phyloP scores from a whole-genome alignment of 306 rosid genomes.

The Crataegus laevigata region DNA sequence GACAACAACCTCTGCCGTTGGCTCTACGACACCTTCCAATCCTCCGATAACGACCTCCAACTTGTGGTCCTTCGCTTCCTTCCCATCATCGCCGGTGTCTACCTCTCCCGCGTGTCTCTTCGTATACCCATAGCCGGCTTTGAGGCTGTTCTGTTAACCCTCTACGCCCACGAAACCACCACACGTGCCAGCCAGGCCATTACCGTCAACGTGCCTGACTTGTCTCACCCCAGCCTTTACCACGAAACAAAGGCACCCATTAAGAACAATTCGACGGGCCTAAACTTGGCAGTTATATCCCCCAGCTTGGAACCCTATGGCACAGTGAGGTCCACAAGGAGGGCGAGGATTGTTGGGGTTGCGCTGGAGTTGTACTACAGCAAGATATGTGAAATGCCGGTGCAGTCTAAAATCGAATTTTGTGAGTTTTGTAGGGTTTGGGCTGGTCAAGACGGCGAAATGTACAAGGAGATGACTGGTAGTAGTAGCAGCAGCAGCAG shows the following conservation, averaged over 20 bases:
- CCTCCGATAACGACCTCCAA: slow-evolving; percentile 41
- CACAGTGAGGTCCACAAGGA: slow-evolving; percentile 51
- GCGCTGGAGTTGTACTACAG: slow-evolving; percentile 47
- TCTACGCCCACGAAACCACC: slow-evolving; percentile 62
- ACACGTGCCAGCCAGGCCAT: slow-evolving; percentile 49
- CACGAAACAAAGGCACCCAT: slow-evolving; percentile 34
- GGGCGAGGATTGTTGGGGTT: slow-evolving; percentile 61
- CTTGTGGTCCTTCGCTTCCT: slow-evolving; percentile 64
- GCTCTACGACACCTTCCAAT: slow-evolving; percentile 87
- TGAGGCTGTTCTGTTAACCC: slow-evolving; percentile 66
- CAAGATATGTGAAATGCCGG: slow-evolving; percentile 36
- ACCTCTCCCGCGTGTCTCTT: slow-evolving; percentile 50
- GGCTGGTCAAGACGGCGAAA: slow-evolving; percentile 45
- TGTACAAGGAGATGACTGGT: slow-evolving; percentile 8
- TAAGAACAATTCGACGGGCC: slow-evolving; percentile 32
- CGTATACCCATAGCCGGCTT: slow-evolving; percentile 62
- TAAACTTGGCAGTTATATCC: slow-evolving; percentile 33
- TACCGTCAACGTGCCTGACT: slow-evolving; percentile 47
- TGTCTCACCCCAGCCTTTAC: slow-evolving; percentile 50
- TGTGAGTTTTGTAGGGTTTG: slow-evolving; percentile 56
- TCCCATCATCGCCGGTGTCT: slow-evolving; percentile 51
- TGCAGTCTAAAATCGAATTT: slow-evolving; percentile 43
- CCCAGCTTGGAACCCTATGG: slow-evolving; percentile 62
- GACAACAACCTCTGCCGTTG: slow-evolving; percentile 74
- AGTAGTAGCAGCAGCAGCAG: background rate